Base-by-base conservation (phyloP, 352 stramenopile species). In the Globisporangium uncinulatum region DNA sequence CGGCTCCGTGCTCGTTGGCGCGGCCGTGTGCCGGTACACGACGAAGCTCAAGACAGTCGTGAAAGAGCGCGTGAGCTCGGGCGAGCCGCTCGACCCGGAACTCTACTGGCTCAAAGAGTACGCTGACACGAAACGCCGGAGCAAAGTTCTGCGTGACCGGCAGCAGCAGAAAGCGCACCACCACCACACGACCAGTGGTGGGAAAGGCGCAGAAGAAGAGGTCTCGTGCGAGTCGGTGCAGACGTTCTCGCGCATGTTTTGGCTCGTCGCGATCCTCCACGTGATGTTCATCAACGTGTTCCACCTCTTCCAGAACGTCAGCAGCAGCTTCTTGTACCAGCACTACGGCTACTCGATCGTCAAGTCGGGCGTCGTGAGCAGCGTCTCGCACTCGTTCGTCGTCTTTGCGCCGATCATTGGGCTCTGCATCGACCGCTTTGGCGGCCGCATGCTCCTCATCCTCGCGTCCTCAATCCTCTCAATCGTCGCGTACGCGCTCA, bases 291-390 rank as follows among this genome's bases (percentile, higher is more conserved):
- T 96, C 56, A 92, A 93, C 49, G 83, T 95, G 8, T 97, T 96
- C 64, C 89, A 97, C 55, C 66, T 97, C 31, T 97, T 97, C 69
- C 84, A 95, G 62, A 97, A 96, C 65, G 87, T 96, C 49, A 90
- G 77, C 56, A 88, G 80, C 54, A 91, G 83, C 56, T 96, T 83
- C 39, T 55, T 97, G n/a, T 89, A 79, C 59, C 77, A 95, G 65
- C 79, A 77, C 2, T 95, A 95, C 59, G 69, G 85, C 51, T 94
- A 86, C 50, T 94, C 82, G 14, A 72, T 92, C 29, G 82, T 96
- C 47, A 86, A 96, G 63, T 87, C 86, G 14, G 89, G 89, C 2
- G 59, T 93, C 5, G 68, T 95, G 21, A 94, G 83, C 67, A 87
- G 74, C 39, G 51, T 92, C 29, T 91, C 76, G 57, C 83, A 89